These are phyloP conservation scores for Ganoderma sinense DNA, from an alignment of 1,284 basidiomycete genomes.

Conservation along the genomic window DNA sequence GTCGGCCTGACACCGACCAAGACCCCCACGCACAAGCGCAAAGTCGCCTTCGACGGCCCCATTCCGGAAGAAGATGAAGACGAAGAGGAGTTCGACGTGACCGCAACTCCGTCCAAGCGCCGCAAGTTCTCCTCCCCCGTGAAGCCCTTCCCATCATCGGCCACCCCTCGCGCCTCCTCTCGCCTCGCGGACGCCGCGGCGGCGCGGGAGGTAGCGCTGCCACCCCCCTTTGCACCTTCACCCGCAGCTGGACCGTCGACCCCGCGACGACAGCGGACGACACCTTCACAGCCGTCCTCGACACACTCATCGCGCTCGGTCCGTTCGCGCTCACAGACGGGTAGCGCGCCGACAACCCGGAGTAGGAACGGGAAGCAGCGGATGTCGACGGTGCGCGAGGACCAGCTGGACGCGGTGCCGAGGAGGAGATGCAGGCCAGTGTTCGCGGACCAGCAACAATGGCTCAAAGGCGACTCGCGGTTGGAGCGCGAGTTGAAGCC, in stretches of 20 bases:
- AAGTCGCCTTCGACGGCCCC: conserved; percentile 36
- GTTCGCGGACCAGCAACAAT: conserved; percentile 37
- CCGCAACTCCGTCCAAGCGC: conserved; percentile 38
- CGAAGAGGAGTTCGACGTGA: conserved; percentile 29
- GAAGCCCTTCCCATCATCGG: conserved; percentile 12
- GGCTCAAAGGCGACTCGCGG: conserved; percentile 35
- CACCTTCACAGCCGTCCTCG: conserved; percentile 24
- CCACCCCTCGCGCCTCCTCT: conserved; percentile 21
- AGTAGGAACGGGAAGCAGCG: conserved; percentile 6
- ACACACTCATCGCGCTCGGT: conserved; percentile 16
- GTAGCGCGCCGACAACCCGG: conserved; percentile 18
- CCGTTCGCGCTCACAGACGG: conserved; percentile 5
- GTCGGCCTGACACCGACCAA: conserved; percentile 32
- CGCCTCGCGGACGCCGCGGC: conserved; percentile 19
- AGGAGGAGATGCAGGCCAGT: conserved; percentile 33
- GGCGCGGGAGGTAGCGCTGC: conserved; percentile 1
- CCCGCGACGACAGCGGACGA: conserved; percentile 26
- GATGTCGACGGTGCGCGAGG: conserved; percentile 23
- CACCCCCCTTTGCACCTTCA: background rate
- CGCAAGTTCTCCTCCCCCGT: conserved; percentile 30
- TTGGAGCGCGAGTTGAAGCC: conserved; percentile 33
- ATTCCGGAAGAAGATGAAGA: conserved; percentile 30
- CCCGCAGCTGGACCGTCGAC: conserved; percentile 28
- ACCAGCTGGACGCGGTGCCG: conserved; percentile 15
- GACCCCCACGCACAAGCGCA: conserved; percentile 39